Base-by-base conservation (phyloP, 805 yeast genomes). In the Nakazawaea holstii region DNA sequence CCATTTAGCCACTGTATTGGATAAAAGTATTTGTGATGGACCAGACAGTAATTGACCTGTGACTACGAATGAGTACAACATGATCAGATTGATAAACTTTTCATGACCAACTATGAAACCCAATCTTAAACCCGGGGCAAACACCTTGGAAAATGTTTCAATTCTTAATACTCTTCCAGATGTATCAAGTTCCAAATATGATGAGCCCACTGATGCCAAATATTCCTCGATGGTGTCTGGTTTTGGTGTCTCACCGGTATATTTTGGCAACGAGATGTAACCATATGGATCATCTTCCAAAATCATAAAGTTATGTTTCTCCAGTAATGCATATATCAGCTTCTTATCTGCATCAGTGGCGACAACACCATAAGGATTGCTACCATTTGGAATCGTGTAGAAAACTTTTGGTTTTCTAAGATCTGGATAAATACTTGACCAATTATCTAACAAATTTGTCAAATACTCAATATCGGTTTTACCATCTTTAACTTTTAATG, bases 221-320 rank as follows among this genome's bases (percentile, higher is more conserved):
- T 71, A 79, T 7, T 66, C 65, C n/a, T 72, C 65, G 6, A 67
- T 56, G 6, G 65, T 51, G 43, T 55, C 59, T 6, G 58, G 48
- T 43, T 64, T 61, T 13, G 60, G 59, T 48, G 64, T 67, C 46
- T 61, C 57, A 13, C 54, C 53, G 29, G 62, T 64, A 58, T 57
- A 74, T 11, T 67, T 62, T 4, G 78, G 72, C 48, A 73, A 59
- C 20, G 70, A 62, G 52, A 76, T 62, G 60, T 76, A 74, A 1
- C 82, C 82, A 57, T 78, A 79, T 6, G 83, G 83, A 59, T 77
- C 83, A 56, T 79, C 84, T 54, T 79, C 84, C 37, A 79, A 64
- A 50, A 79, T 76, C 14, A 70, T 61, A 49, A 79, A 69, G 56
- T 79, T 76, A 58, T 75, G 69, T 54, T 68, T 69, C 49, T 66